Evolutionary conservation across 371 early-diverging fungal genomes (phyloP), one percentile per base, ranked within the genome.

Genomic region (Smittium mucronatum): DNA sequence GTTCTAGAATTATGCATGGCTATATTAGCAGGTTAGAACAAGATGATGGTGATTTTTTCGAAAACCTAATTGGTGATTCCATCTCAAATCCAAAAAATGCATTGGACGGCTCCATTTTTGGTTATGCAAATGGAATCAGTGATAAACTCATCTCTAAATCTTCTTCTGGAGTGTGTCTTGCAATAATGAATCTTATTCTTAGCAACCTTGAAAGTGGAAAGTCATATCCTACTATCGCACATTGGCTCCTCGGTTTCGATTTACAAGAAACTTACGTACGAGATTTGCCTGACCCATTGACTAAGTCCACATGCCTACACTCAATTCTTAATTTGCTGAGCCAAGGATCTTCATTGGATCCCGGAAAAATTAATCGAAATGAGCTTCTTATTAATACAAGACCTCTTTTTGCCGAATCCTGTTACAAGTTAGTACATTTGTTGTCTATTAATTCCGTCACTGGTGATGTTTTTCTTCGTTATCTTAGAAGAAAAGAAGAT

Each of bases 191-290:
- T 36, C 70, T 88, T 69, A 73, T 87, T 30, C 64, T 86, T 16
- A 73, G 70, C 21, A 87, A 86, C 69, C 67, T 86, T 21, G 34
- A 72, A 2, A 58, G 71, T 0, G 21, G 71, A 15, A 69, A 73
- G 60, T 74, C 78, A 0, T 74, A 75, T 21, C 91, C 93, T 0
- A 87, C 88, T 0, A 75, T 95, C 29, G 83, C 92, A 1, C 95
- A 95, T 73, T 93, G 90, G 69, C 76, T 96, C 57, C 80, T 97
- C 1, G 96, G 97, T 1, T 91, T 86, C 70, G 82, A 89, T 34
- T 58, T 80, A 36, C 67, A 67, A 1, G 74, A 79, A 57, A 72
- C 77, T 2, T 72, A 76, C 2, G 70, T 71, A 5, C 72, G 80
- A 59, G 78, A 75, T 32, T 68, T 77, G 35, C 75, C 78, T 0